phyloP scores from a whole-genome alignment of 78 protist species.

The Tieghemostelium lacteum region DNA sequence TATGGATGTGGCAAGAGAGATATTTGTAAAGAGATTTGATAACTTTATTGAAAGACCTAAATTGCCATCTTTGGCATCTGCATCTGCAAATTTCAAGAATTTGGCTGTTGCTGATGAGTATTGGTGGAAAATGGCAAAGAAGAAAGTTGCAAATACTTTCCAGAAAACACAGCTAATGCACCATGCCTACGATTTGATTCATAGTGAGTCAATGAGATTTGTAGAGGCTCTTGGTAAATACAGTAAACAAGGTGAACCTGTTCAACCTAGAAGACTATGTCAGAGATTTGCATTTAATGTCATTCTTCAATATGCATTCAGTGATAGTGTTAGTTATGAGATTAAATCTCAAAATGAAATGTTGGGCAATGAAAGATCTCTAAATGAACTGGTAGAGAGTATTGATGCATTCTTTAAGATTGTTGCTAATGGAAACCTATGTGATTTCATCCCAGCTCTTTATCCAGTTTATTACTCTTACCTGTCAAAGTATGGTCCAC shows the following conservation, averaged over 20 bases:
- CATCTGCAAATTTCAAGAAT: neutral
- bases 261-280: neutral
- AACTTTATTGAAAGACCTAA: constrained; percentile 24
- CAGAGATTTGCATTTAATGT: neutral
- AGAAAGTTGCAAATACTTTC: no score
- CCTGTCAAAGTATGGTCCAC: no score
- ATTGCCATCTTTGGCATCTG: neutral
- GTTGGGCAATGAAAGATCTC: no score
- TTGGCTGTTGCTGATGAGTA: neutral
- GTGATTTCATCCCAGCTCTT: no score
- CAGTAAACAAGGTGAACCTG: neutral
- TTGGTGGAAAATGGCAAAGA: neutral
- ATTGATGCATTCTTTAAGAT: no score
- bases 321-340: no score
- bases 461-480: no score
- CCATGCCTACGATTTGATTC: no score
- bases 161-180: neutral
- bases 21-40: constrained; percentile 23
- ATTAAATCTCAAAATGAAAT: no score
- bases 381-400: no score
- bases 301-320: neutral
- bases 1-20: neutral
- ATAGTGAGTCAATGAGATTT: neutral
- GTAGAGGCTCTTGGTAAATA: neutral
- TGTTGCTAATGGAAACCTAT: no score